These are phyloP conservation scores for Sphagnum magellanicum DNA, from an alignment of 228 moss, liverwort and hornwort species.

Conservation along the genomic window DNA sequence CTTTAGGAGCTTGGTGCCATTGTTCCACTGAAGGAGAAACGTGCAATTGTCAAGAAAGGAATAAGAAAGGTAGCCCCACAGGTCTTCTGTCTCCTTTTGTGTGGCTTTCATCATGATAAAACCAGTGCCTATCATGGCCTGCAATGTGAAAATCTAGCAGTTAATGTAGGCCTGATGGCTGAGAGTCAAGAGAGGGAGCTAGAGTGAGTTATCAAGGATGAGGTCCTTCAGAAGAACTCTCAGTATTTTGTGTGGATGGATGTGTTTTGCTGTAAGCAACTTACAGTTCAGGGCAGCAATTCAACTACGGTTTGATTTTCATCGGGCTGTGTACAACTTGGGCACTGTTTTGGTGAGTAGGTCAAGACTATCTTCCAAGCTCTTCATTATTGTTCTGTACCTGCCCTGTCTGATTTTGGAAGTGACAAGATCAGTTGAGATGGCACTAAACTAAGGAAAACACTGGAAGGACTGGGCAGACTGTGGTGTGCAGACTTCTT, in stretches of 20 bases:
- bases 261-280: conserved; percentile 6
- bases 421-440: too few species aligned
- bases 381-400: too few species aligned
- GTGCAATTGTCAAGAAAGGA: conserved; percentile 89
- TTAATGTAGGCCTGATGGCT: too few species aligned
- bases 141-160: too few species aligned
- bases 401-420: too few species aligned
- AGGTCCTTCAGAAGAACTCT: too few species aligned
- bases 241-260: neutral
- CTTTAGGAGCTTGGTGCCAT: conserved; percentile 95
- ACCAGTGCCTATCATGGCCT: too few species aligned
- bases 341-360: conserved; percentile 82
- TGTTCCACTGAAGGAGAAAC: conserved; percentile 85
- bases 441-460: too few species aligned
- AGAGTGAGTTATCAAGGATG: too few species aligned
- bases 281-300: conserved; percentile 97
- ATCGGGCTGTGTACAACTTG: conserved; percentile 99
- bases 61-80: conserved; percentile 66
- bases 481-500: too few species aligned
- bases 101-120: neutral
- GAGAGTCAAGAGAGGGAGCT: too few species aligned
- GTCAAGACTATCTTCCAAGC: neutral
- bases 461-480: too few species aligned
- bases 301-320: conserved; percentile 96
- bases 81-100: neutral